Evolutionary conservation across 2,329 filamentous ascomycete species (phyloP).

Genomic region (Scytalidium sp.): DNA sequence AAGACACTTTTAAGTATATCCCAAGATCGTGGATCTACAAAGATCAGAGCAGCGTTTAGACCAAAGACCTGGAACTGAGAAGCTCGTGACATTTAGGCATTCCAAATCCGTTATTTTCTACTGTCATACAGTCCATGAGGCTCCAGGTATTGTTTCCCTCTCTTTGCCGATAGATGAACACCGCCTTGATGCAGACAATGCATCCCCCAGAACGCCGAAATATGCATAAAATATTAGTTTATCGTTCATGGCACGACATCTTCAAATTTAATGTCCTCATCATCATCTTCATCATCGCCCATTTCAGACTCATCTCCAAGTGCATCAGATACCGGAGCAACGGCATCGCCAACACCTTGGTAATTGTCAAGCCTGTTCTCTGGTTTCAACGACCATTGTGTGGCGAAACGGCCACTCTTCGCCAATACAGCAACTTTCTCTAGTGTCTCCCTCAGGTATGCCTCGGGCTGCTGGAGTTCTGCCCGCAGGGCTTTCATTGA

Average conservation of each 20-base stretch:
- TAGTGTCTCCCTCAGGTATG: slow-evolving; percentile 83
- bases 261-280: slow-evolving; percentile 72
- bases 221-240: not conserved
- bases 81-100: not conserved
- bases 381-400: slow-evolving; percentile 77
- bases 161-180: not conserved
- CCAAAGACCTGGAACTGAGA: not conserved
- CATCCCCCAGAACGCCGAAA: not conserved
- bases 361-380: slow-evolving; percentile 60
- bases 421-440: slow-evolving; percentile 80
- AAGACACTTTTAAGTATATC: too few species aligned
- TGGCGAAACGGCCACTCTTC: slow-evolving; percentile 79
- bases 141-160: not conserved
- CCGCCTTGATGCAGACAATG: not conserved
- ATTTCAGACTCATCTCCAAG: slow-evolving; percentile 43
- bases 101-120: not conserved
- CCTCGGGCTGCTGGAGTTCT: slow-evolving; percentile 80
- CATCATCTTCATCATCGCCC: slow-evolving; percentile 56
- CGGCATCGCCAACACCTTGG: slow-evolving; percentile 49
- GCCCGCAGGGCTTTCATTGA: slow-evolving; percentile 83
- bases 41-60: too few species aligned
- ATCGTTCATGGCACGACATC: slow-evolving; percentile 51
- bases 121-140: not conserved
- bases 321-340: slow-evolving; percentile 38
- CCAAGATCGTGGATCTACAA: too few species aligned